Base-by-base conservation (phyloP, 2,329 filamentous ascomycete species). In the Penicillium sp. region DNA sequence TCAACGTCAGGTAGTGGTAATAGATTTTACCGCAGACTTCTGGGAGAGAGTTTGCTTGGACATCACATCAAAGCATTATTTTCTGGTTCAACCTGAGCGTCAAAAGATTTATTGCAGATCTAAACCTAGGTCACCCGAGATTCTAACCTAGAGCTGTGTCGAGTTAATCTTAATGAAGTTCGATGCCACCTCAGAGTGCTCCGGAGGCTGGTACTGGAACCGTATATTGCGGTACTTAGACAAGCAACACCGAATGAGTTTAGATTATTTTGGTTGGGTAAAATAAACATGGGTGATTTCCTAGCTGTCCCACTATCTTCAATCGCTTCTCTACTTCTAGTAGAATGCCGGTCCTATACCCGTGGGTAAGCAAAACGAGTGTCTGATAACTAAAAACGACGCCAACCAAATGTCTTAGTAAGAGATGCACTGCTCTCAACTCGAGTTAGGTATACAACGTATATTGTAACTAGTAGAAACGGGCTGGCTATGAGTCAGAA, bases 21-120 rank as follows among this genome's bases (percentile, higher is more conserved):
- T 13, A 13, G 5, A 13, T 0, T 31, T 6, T 31, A 31, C 10
- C 29, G 4, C 31, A 33, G 4, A 33, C 31, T 33, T 6, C 31
- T 33, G 31, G 9, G 9, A 33, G 90, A 45, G 81, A 85, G 12
- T 84, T 85, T 2, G 87, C 86, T 0, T 89, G 6, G 89, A 1
- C 83, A 86, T 88, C 88, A 91, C 68, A 92, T 89, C 0, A 79
- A 70, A 86, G 85, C 3, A 92, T 79, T 13, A 88, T 83, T 73
- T 90, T 90, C 6, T 87, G 75, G 73, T 92, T 69, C 33, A 83
- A 83, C 17, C 81, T 83, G 58, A 85, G 79, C 12, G 83, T 69
- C 69, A 91, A 82, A 7, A 7, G 15, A 89, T 61, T 49, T 13
- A 57, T 63, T 4, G 51, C 9, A 4, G 45, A 44, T 23, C 6